phyloP scores from a whole-genome alignment of 129 eudicot species.

The Scalesia atractyloides region DNA sequence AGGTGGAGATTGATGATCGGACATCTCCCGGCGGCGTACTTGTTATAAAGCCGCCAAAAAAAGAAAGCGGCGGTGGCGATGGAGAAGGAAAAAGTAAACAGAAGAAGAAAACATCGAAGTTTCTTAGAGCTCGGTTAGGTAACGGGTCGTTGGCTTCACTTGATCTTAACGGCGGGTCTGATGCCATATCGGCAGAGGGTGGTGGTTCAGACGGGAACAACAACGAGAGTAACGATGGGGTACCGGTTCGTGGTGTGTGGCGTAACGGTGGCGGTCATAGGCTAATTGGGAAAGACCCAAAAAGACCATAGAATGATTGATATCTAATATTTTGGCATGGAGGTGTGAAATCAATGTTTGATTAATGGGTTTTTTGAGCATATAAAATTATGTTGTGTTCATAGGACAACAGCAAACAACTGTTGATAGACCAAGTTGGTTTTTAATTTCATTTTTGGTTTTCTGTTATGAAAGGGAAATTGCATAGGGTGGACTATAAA shows the following conservation, averaged over 20 bases:
- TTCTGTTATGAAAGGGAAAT: not conserved
- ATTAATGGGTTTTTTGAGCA: not conserved
- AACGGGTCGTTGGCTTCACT: conserved; percentile 68
- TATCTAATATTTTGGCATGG: not conserved
- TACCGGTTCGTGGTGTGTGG: conserved; percentile 84
- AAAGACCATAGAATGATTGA: conserved; percentile 28
- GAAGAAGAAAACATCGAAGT: conserved; percentile 82
- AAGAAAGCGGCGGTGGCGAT: conserved; percentile 24
- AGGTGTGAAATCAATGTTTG: not conserved
- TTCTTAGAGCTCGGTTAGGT: conserved; percentile 78
- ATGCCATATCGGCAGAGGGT: not conserved
- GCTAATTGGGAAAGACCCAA: conserved; percentile 47
- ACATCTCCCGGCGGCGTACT: conserved; percentile 33
- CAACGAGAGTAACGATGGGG: conserved; percentile 33
- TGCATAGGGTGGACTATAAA: conserved; percentile 19
- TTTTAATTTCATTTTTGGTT: conserved; percentile 9
- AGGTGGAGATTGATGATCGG: conserved; percentile 34
- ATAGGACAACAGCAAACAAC: conserved; percentile 17
- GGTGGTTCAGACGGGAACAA: conserved; percentile 20
- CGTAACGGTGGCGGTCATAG: conserved; percentile 83
- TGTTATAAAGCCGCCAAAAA: conserved; percentile 28
- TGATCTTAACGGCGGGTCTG: conserved; percentile 45
- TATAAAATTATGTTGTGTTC: conserved; percentile 15
- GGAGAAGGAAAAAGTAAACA: conserved; percentile 53
- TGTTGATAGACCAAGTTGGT: conserved; percentile 26